A percentile compares a stretch with the other conserved stretches of the same genome.
Conservation (phyloP, 2,329 filamentous ascomycete genomes). For the Neonectria coccinea region DNA sequence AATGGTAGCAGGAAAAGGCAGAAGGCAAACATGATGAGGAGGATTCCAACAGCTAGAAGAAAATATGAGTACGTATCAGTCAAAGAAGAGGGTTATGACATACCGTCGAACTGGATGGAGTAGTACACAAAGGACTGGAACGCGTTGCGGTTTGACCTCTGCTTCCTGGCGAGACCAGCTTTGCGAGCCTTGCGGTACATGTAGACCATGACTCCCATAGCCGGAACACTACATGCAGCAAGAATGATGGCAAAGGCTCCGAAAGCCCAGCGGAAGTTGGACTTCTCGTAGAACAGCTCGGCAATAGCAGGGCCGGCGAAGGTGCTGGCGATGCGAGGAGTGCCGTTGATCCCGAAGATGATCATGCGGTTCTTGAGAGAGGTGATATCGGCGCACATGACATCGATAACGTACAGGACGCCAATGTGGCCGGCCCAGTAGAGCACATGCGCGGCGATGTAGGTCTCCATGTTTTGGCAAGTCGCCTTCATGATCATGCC, state of each 20-base stretch:
- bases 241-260: constrained; percentile 74
- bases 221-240: constrained; percentile 68
- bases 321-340: constrained; percentile 58
- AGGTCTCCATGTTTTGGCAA: constrained; percentile 67
- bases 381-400: constrained; percentile 59
- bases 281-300: constrained; percentile 39
- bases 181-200: constrained; percentile 68
- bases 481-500: constrained; percentile 72
- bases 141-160: constrained; percentile 54
- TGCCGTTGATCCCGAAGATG: constrained; percentile 57
- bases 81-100: constrained; percentile 67
- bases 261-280: constrained; percentile 54
- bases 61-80: constrained; percentile 64
- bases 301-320: constrained; percentile 52
- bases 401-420: constrained; percentile 54
- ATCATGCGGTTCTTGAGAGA: constrained; percentile 58
- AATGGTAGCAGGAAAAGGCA: constrained; percentile 71
- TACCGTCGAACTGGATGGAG: constrained; percentile 41
- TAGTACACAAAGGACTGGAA: constrained; percentile 55
- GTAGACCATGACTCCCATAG: constrained; percentile 65
- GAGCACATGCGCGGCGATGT: constrained; percentile 71
- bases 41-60: constrained; percentile 59
- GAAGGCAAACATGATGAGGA: constrained; percentile 65
- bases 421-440: constrained; percentile 69
- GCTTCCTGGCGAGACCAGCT: constrained; percentile 55